Conservation (phyloP, 495 filamentous ascomycete species). For the Trichoderma erinaceum region DNA sequence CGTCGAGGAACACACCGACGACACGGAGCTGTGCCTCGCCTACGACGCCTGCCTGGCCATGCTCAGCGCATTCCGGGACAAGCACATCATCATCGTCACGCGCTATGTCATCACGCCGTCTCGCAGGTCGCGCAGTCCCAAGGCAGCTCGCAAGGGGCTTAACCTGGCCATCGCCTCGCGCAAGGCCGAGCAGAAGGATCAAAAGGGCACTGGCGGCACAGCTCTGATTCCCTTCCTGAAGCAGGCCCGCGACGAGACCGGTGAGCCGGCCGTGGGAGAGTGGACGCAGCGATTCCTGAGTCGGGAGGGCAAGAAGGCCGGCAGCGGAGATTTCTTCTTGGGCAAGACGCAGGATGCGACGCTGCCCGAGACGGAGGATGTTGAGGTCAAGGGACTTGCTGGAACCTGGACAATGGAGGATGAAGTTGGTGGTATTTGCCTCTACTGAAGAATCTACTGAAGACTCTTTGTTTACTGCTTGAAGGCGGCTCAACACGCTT, state of each 20-base stretch:
- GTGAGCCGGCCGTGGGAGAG: slow-evolving; percentile 79
- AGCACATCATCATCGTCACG: slow-evolving; percentile 92
- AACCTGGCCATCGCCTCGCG: slow-evolving; percentile 62
- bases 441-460: slow-evolving; percentile 31
- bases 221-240: slow-evolving; percentile 90
- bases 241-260: slow-evolving; percentile 91
- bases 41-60: slow-evolving; percentile 90
- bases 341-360: slow-evolving; percentile 48
- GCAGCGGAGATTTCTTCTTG: slow-evolving; percentile 49
- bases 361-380: slow-evolving; percentile 46
- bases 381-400: slow-evolving; percentile 71
- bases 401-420: slow-evolving; percentile 84
- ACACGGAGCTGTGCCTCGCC: slow-evolving; percentile 64
- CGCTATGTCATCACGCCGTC: slow-evolving; percentile 84
- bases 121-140: slow-evolving; percentile 41
- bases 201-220: slow-evolving; percentile 83
- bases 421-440: slow-evolving; percentile 54
- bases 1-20: slow-evolving; percentile 56
- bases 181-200: slow-evolving; percentile 23
- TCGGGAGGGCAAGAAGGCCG: slow-evolving; percentile 38
- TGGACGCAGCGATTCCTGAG: slow-evolving; percentile 75
- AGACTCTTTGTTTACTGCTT: neutral
- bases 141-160: slow-evolving; percentile 38
- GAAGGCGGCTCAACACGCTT: neutral
- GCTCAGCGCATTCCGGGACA: slow-evolving; percentile 83